phyloP scores from a whole-genome alignment of 495 filamentous ascomycete genomes.

The Trichoderma parareesei region DNA sequence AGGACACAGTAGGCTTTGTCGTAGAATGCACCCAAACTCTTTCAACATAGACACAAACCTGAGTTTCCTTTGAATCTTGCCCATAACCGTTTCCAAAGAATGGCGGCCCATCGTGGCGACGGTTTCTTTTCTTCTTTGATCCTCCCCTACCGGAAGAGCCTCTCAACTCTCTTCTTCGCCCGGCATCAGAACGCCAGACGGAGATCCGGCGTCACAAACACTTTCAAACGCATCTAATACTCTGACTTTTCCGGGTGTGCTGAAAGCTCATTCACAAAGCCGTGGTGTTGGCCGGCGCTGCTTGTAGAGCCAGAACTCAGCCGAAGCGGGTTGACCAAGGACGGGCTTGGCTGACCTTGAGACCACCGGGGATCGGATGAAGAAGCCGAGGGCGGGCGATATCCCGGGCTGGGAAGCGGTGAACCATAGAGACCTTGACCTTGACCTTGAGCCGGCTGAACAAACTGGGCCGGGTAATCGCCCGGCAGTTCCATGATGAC shows the following conservation, averaged over 20 bases:
- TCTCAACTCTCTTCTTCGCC: not conserved
- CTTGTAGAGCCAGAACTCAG: not conserved
- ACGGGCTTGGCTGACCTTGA: conserved; percentile 24
- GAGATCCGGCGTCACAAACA: not conserved
- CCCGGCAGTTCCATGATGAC: conserved; percentile 38
- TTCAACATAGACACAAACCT: not conserved
- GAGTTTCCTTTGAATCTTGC: not conserved
- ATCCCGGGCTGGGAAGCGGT: conserved; percentile 15
- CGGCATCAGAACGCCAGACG: not conserved
- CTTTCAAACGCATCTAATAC: not conserved
- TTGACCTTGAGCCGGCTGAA: too few species aligned
- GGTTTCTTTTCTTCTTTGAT: not conserved
- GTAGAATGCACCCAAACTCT: not conserved
- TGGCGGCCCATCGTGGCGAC: not conserved
- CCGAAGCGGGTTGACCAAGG: conserved; percentile 11
- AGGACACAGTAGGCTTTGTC: not conserved
- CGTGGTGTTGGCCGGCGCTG: not conserved
- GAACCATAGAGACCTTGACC: conserved; percentile 21
- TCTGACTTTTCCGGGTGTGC: not conserved
- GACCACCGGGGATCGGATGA: conserved; percentile 27
- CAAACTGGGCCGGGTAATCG: conserved; percentile 21
- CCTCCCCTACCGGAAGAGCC: not conserved
- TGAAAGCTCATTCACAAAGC: not conserved
- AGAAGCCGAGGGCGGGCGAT: conserved; percentile 20
- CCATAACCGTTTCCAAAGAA: not conserved